These are phyloP conservation scores for Solanum bulbocastanum DNA, from an alignment of 257 asterid species.

Conservation along the genomic window DNA sequence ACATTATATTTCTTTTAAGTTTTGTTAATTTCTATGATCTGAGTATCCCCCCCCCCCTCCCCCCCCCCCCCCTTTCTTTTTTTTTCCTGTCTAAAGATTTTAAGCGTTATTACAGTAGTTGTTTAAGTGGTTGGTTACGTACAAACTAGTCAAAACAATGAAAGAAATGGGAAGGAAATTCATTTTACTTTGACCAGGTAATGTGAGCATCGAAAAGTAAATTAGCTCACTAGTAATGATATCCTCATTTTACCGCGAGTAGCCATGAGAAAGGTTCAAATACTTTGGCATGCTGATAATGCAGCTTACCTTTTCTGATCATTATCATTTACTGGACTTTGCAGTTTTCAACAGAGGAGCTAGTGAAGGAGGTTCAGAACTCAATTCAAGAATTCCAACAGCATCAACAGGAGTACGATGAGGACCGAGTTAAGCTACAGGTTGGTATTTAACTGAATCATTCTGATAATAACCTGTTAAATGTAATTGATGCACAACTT, in stretches of 20 bases:
- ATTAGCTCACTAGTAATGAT: neutral
- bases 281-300: neutral
- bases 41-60: neutral
- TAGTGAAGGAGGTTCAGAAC: constrained; percentile 76
- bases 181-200: neutral
- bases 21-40: neutral
- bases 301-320: neutral
- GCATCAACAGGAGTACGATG: constrained; percentile 83
- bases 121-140: neutral
- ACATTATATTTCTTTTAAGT: neutral
- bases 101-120: neutral
- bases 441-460: constrained; percentile 15
- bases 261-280: neutral
- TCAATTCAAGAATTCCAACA: constrained; percentile 61
- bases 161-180: neutral
- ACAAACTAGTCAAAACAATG: neutral
- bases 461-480: neutral
- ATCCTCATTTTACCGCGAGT: neutral
- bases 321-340: neutral
- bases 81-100: neutral
- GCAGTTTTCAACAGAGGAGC: constrained; percentile 76
- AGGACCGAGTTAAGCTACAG: constrained; percentile 76
- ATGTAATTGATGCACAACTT: neutral
- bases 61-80: too few species aligned
- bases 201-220: neutral